Conservation (phyloP, 345 rosid species). For the Eucalyptus pauciflora region DNA sequence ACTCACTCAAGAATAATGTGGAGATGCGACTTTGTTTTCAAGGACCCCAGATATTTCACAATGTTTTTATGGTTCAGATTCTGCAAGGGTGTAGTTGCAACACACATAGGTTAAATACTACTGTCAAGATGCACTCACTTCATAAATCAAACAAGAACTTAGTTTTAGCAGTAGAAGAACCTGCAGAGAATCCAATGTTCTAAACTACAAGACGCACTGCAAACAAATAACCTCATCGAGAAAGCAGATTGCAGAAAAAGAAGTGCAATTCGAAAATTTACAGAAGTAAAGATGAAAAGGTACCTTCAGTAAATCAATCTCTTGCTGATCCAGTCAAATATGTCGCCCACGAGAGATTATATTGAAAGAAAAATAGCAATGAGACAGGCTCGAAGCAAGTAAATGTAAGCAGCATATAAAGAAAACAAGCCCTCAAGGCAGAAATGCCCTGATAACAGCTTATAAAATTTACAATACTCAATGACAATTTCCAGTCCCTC, state of each 20-base stretch:
- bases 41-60: constrained; percentile 96
- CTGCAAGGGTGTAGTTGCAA: constrained; percentile 23
- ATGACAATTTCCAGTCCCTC: neutral
- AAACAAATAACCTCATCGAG: neutral
- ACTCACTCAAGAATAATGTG: constrained; percentile 97
- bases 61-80: constrained; percentile 96
- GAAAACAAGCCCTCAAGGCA: neutral
- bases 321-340: constrained; percentile 61
- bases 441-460: neutral
- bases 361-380: constrained; percentile 9
- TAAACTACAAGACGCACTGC: neutral
- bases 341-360: constrained; percentile 7
- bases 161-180: neutral
- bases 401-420: neutral
- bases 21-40: constrained; percentile 87
- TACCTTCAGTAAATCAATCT: constrained; percentile 97
- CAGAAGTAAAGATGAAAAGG: neutral
- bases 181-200: neutral
- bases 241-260: neutral
- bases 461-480: neutral
- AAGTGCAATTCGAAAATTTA: neutral
- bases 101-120: neutral
- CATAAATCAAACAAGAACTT: neutral
- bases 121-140: neutral
- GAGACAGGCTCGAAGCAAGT: constrained; percentile 11